A percentile compares a stretch with the other conserved stretches of the same genome.
These are phyloP conservation scores for Fusarium tanahbumbuense DNA, from an alignment of 2,329 filamentous ascomycete species.

Conservation along the genomic window DNA sequence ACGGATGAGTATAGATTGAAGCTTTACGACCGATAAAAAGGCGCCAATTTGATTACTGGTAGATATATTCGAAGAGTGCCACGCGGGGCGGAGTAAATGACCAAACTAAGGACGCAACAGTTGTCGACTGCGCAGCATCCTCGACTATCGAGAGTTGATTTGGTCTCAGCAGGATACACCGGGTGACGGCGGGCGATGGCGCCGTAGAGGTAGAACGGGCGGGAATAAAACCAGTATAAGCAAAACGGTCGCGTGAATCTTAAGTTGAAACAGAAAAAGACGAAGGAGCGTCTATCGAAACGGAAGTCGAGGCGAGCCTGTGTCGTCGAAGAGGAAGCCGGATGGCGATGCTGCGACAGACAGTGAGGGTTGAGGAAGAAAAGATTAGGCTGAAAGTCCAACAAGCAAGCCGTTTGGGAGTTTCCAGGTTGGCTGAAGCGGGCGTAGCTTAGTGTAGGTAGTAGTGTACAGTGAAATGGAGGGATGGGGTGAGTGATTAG, in stretches of 20 bases:
- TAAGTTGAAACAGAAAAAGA: constrained; percentile 10
- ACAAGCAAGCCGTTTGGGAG: constrained; percentile 26
- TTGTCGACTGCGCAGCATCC: constrained; percentile 37
- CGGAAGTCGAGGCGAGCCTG: constrained; percentile 13
- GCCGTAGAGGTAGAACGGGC: constrained; percentile 11
- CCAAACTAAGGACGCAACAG: constrained; percentile 36
- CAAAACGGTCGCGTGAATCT: constrained; percentile 13
- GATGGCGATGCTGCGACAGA: constrained; percentile 26
- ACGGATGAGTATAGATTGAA: constrained; percentile 9
- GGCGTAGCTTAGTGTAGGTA: constrained; percentile 31
- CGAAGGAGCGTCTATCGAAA: constrained; percentile 15
- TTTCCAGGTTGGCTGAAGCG: constrained; percentile 37
- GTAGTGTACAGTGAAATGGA: background rate
- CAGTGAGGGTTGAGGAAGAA: constrained; percentile 27
- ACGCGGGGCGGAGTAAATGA: constrained; percentile 20
- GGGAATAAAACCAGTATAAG: constrained; percentile 6
- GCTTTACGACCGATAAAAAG: constrained; percentile 16
- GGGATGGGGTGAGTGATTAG: constrained; percentile 26
- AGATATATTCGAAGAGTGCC: constrained; percentile 13
- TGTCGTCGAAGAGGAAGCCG: constrained; percentile 28
- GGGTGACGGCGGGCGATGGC: constrained; percentile 28
- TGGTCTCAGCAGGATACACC: constrained; percentile 26
- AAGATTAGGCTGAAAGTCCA: constrained; percentile 34
- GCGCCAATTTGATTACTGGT: constrained; percentile 13
- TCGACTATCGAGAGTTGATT: constrained; percentile 26